phyloP scores from a whole-genome alignment of 768 basidiomycete species.

The Butyriboletus loyo region DNA sequence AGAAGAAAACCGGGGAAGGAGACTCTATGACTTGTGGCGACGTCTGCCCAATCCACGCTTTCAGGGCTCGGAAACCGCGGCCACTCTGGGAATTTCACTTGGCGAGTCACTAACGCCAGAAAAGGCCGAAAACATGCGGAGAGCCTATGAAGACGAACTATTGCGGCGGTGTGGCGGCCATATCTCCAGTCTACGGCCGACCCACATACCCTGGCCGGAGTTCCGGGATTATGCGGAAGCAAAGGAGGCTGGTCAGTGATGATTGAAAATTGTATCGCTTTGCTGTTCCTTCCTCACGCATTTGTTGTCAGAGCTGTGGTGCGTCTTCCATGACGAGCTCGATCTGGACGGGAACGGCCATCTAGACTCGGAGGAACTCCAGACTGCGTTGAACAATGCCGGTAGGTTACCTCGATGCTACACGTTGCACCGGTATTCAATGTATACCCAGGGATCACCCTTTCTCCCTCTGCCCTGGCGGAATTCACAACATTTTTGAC shows the following conservation, averaged over 20 bases:
- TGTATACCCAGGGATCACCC: conserved; percentile 56
- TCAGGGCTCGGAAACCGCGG: conserved; percentile 25
- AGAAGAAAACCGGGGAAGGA: conserved; percentile 53
- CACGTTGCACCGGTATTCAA: conserved; percentile 19
- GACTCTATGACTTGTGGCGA: conserved; percentile 62
- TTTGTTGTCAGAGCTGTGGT: conserved; percentile 71
- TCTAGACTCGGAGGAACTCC: conserved; percentile 64
- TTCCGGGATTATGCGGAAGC: conserved; percentile 73
- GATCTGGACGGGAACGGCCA: conserved; percentile 88
- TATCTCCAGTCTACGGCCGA: conserved; percentile 38
- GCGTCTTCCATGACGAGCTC: conserved; percentile 85
- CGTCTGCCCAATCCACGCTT: conserved; percentile 42
- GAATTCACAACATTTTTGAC: conserved; percentile 84
- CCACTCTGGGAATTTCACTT: conserved; percentile 9
- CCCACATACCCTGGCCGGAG: conserved; percentile 62
- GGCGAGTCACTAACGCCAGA: conserved; percentile 41
- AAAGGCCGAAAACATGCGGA: conserved; percentile 59
- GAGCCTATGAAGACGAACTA: conserved; percentile 77
- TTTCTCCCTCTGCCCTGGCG: conserved; percentile 63
- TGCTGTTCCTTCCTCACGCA: conserved; percentile 15
- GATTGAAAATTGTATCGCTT: conserved; percentile 9
- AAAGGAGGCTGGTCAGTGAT: conserved; percentile 73
- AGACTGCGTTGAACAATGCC: conserved; percentile 63
- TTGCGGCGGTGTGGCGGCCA: conserved; percentile 50
- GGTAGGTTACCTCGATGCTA: conserved; percentile 43